phyloP scores from a whole-genome alignment of 805 yeast genomes.

The Blastobotrys terrestris region DNA sequence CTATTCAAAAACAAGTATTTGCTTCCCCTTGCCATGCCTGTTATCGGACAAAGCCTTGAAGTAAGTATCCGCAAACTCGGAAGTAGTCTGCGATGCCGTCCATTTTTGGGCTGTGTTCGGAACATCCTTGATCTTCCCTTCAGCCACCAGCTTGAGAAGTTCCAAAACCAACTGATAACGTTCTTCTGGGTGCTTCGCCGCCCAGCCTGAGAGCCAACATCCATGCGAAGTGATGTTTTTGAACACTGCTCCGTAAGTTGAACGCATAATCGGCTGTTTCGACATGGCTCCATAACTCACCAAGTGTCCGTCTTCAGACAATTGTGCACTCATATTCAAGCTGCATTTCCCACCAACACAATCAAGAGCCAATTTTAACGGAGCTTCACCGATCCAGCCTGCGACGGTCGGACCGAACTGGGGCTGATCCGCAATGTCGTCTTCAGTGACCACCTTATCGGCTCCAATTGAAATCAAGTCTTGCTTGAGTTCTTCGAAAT shows the following conservation, averaged over 20 bases:
- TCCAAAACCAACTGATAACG: constrained; percentile 49
- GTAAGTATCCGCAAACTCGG: constrained; percentile 39
- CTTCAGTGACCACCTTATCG: constrained; percentile 85
- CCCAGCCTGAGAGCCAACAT: constrained; percentile 81
- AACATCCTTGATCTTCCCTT: constrained; percentile 47
- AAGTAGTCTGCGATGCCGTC: constrained; percentile 35
- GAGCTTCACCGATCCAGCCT: constrained; percentile 43
- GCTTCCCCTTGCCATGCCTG: constrained; percentile 33
- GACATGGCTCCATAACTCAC: constrained; percentile 98
- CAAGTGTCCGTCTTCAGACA: constrained; percentile 68
- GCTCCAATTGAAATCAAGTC: constrained; percentile 70
- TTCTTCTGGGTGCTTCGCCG: constrained; percentile 50
- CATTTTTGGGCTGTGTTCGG: constrained; percentile 38
- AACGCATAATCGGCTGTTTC: constrained; percentile 85
- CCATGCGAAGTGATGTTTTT: constrained; percentile 82
- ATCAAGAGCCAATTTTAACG: constrained; percentile 74
- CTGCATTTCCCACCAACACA: constrained; percentile 90
- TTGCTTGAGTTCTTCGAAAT: constrained; percentile 54
- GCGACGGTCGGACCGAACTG: constrained; percentile 55
- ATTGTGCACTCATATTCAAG: constrained; percentile 75
- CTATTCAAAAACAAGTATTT: constrained; percentile 32
- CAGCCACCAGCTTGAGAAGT: constrained; percentile 51
- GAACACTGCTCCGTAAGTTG: constrained; percentile 84
- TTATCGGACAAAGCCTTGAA: constrained; percentile 39
- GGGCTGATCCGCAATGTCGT: constrained; percentile 55